These are phyloP conservation scores for Lolium rigidum DNA, from an alignment of 176 grass and related monocot species.

Conservation along the genomic window DNA sequence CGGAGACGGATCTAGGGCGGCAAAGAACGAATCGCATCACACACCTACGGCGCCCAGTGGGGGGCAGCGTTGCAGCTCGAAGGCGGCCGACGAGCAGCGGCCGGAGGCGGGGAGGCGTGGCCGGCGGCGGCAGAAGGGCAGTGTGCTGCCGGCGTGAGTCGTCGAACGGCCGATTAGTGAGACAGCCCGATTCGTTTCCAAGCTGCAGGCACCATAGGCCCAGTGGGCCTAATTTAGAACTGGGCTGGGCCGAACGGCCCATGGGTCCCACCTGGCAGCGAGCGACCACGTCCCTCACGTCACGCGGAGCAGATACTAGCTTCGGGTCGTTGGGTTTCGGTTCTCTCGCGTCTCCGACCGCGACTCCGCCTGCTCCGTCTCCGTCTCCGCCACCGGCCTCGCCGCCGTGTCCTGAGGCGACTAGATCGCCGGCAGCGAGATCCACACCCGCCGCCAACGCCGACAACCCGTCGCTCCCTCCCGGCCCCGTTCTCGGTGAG, in stretches of 20 bases:
- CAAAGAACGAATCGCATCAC: neutral
- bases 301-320: neutral
- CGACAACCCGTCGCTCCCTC: neutral
- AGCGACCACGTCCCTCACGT: neutral
- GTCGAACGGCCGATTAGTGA: too few species aligned
- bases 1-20: neutral
- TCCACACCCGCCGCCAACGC: neutral
- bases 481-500: slow-evolving; percentile 5
- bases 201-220: too few species aligned
- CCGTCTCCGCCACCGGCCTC: slow-evolving; percentile 24
- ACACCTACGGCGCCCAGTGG: neutral
- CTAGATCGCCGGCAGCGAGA: slow-evolving; percentile 32
- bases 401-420: slow-evolving; percentile 30
- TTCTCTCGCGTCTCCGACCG: slow-evolving; percentile 11
- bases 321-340: slow-evolving; percentile 36
- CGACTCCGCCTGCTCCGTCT: neutral
- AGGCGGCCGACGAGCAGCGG: neutral
- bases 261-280: neutral
- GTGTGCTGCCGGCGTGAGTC: neutral
- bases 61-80: neutral
- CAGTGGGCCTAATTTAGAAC: neutral
- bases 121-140: slow-evolving; percentile 16
- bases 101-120: neutral
- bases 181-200: neutral
- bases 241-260: neutral